These are phyloP conservation scores for Ampelocalamus luodianensis DNA, from an alignment of 176 grass and related monocot species.

Conservation along the genomic window DNA sequence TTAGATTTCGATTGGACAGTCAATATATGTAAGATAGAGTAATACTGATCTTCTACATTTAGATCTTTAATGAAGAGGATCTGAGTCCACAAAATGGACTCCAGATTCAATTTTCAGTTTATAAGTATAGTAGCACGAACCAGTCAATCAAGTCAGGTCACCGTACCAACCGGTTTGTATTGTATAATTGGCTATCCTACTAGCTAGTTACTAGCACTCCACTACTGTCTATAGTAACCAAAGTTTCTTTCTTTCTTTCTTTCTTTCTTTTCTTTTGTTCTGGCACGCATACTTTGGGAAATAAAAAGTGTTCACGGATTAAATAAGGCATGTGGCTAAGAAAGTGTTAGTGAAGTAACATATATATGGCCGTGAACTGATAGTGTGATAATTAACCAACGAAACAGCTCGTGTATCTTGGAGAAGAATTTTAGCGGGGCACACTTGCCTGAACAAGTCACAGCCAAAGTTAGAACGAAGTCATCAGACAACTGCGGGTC, in stretches of 20 bases:
- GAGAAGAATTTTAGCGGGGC: not conserved
- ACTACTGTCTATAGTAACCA: not conserved
- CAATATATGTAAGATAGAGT: no score
- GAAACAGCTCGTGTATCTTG: not conserved
- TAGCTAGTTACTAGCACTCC: not conserved
- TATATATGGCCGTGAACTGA: not conserved
- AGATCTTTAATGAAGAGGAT: no score
- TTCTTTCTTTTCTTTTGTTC: not conserved
- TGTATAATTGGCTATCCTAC: not conserved
- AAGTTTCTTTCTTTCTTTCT: not conserved
- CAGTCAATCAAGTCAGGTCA: not conserved
- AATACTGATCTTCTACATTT: no score
- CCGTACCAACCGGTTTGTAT: no score
- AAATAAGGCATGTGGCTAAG: slow-evolving; percentile 1
- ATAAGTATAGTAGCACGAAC: not conserved
- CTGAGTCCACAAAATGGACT: no score
- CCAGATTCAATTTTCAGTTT: no score
- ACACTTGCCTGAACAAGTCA: not conserved
- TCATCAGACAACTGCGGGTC: not conserved
- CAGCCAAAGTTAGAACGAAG: not conserved
- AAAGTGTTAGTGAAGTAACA: not conserved
- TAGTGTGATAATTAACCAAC: not conserved
- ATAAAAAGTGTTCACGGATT: not conserved
- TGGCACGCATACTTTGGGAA: not conserved
- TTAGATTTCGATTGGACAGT: no score